phyloP scores from a whole-genome alignment of 139 green algal species.

The Closterium sp. region DNA sequence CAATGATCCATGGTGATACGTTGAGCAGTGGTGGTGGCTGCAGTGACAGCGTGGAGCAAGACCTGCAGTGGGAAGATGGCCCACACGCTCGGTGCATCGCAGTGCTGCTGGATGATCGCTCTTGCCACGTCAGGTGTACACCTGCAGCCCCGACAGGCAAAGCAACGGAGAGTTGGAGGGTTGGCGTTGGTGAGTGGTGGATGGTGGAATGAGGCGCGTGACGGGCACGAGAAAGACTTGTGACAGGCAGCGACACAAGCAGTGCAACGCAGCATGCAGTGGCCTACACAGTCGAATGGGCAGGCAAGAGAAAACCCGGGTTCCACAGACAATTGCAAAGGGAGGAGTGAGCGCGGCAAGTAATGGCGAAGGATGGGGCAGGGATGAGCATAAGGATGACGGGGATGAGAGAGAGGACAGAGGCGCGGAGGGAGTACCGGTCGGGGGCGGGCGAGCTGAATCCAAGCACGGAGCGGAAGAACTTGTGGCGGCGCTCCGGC shows the following conservation, averaged over 20 bases:
- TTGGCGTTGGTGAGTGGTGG: neutral
- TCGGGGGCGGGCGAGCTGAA: conserved; percentile 15
- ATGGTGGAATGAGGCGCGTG: neutral
- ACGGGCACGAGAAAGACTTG: too few relatives aligned
- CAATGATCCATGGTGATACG: neutral
- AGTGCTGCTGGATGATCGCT: conserved; percentile 82
- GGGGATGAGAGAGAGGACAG: neutral
- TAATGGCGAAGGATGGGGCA: too few relatives aligned
- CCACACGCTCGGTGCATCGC: conserved; percentile 71
- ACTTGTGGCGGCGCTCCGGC: conserved; percentile 66
- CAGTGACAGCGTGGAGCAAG: neutral
- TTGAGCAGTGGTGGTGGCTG: neutral
- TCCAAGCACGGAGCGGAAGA: conserved; percentile 60
- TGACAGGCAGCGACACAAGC: too few relatives aligned
- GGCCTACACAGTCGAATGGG: too few relatives aligned
- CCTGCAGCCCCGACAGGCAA: neutral
- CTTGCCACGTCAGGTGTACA: conserved; percentile 79
- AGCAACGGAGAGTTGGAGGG: neutral
- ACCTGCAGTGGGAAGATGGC: conserved; percentile 89
- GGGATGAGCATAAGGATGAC: too few relatives aligned
- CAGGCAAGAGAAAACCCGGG: too few relatives aligned
- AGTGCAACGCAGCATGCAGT: too few relatives aligned
- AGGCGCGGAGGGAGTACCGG: conserved; percentile 48
- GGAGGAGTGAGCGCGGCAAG: too few relatives aligned
- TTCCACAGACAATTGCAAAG: too few relatives aligned